These are phyloP conservation scores for Elsinoe ampelina DNA, from an alignment of 2,329 filamentous ascomycete genomes.

Conservation along the genomic window DNA sequence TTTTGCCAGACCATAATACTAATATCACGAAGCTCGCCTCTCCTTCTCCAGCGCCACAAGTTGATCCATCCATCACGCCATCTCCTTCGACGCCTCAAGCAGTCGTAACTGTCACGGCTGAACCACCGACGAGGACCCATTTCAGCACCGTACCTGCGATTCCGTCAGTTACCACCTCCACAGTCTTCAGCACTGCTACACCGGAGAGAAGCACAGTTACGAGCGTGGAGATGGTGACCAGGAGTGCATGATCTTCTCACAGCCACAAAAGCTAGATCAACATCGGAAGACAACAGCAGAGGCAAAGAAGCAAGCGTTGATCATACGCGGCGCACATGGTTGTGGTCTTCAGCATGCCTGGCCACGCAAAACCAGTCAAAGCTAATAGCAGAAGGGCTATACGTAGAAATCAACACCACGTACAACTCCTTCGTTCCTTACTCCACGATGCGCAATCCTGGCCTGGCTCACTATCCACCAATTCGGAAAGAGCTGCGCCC, in stretches of 20 bases:
- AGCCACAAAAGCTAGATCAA: neutral
- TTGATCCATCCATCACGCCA: neutral
- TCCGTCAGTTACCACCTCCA: constrained; percentile 15
- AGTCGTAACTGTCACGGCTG: constrained; percentile 15
- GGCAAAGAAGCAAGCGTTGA: no score
- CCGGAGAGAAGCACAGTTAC: constrained; percentile 8
- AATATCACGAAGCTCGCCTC: neutral
- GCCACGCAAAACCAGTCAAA: no score
- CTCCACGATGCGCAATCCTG: no score
- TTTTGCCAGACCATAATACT: neutral
- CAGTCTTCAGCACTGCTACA: constrained; percentile 11
- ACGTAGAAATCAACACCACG: no score
- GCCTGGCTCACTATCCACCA: no score
- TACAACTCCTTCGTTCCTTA: no score
- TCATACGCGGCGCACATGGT: no score
- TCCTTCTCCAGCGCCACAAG: neutral
- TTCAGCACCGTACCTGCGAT: constrained; percentile 9
- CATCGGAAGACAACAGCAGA: no score
- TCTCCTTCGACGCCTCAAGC: neutral
- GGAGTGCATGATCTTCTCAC: neutral
- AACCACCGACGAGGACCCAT: constrained; percentile 14
- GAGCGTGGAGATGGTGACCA: constrained; percentile 2
- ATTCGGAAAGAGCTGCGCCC: no score
- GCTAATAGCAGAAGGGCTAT: no score
- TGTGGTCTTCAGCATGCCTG: no score